These are phyloP conservation scores for Chenopodium quinoa DNA, from an alignment of 148 eudicot species.

Conservation along the genomic window DNA sequence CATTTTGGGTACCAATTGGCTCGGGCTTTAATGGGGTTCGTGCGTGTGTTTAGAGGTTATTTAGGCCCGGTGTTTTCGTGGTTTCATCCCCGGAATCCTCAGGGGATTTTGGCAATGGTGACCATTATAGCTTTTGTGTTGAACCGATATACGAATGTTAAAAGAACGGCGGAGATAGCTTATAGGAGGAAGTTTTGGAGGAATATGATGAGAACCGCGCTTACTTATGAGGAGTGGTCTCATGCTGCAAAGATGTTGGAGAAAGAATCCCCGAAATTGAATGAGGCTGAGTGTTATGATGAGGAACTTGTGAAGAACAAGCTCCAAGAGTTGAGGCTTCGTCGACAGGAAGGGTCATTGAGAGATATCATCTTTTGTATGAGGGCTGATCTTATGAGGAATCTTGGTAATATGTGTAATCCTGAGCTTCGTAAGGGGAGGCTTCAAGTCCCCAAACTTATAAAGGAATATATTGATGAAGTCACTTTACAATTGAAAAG, in stretches of 20 bases:
- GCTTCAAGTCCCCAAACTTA: conserved; percentile 85
- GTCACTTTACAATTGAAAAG: conserved; percentile 80
- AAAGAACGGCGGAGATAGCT: conserved; percentile 72
- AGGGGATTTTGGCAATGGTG: conserved; percentile 75
- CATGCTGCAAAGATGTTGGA: conserved; percentile 94
- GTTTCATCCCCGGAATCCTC: conserved; percentile 90
- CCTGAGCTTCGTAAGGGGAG: conserved; percentile 90
- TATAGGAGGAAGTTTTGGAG: conserved; percentile 93
- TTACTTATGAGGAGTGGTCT: conserved; percentile 89
- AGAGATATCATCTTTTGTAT: conserved; percentile 82
- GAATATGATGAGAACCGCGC: conserved; percentile 82
- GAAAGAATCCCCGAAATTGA: conserved; percentile 63
- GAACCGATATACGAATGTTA: conserved; percentile 79
- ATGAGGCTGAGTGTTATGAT: conserved; percentile 73
- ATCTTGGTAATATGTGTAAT: conserved; percentile 95
- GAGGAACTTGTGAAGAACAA: conserved; percentile 83
- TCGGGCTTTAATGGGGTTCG: conserved; percentile 33
- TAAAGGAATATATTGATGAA: conserved; percentile 87
- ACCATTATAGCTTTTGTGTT: conserved; percentile 66
- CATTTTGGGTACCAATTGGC: conserved; percentile 58
- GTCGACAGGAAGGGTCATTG: conserved; percentile 79
- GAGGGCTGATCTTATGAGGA: conserved; percentile 88
- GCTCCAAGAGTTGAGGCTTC: conserved; percentile 76
- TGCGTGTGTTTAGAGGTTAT: conserved; percentile 33
- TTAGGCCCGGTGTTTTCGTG: conserved; percentile 69